phyloP scores from a whole-genome alignment of 176 grass and related monocot species.

The Eragrostis curvula region DNA sequence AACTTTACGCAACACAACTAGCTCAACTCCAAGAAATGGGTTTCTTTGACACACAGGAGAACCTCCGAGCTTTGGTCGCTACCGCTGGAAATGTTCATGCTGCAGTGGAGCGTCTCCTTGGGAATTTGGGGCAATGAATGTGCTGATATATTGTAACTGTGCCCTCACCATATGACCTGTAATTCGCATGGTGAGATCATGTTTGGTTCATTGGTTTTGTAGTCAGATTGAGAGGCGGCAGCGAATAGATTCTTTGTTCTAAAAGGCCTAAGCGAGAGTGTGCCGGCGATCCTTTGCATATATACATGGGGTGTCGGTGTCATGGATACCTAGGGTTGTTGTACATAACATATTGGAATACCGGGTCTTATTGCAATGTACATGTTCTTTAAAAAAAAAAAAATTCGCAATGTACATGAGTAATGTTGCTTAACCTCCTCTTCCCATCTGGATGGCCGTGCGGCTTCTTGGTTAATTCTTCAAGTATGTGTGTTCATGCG shows the following conservation, averaged over 20 bases:
- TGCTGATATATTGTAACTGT: background rate
- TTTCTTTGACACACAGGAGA: slow-evolving; percentile 90
- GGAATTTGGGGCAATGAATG: slow-evolving; percentile 69
- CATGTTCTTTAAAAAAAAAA: no score
- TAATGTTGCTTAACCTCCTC: background rate
- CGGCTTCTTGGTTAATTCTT: background rate
- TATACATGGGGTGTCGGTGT: slow-evolving; percentile 40
- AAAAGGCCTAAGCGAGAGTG: slow-evolving; percentile 48
- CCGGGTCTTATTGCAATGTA: slow-evolving; percentile 35
- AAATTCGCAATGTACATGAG: slow-evolving; percentile 48
- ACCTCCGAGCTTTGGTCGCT: slow-evolving; percentile 75
- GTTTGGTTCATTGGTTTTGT: slow-evolving; percentile 47
- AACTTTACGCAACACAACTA: slow-evolving; percentile 84
- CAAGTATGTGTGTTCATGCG: background rate
- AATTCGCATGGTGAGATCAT: slow-evolving; percentile 25
- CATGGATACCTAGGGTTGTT: slow-evolving; percentile 44
- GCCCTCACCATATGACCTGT: background rate
- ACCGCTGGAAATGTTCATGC: slow-evolving; percentile 92
- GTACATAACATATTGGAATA: slow-evolving; percentile 54
- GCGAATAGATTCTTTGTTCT: slow-evolving; percentile 40
- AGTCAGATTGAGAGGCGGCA: slow-evolving; percentile 32
- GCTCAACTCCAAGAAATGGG: slow-evolving; percentile 96
- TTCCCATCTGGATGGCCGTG: background rate
- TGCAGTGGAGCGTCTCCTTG: slow-evolving; percentile 89
- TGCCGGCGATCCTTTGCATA: slow-evolving; percentile 16